A percentile compares a stretch with the other conserved stretches of the same genome.
Evolutionary conservation across 2,329 filamentous ascomycete species (phyloP).

Genomic region (Xylaria sp.): DNA sequence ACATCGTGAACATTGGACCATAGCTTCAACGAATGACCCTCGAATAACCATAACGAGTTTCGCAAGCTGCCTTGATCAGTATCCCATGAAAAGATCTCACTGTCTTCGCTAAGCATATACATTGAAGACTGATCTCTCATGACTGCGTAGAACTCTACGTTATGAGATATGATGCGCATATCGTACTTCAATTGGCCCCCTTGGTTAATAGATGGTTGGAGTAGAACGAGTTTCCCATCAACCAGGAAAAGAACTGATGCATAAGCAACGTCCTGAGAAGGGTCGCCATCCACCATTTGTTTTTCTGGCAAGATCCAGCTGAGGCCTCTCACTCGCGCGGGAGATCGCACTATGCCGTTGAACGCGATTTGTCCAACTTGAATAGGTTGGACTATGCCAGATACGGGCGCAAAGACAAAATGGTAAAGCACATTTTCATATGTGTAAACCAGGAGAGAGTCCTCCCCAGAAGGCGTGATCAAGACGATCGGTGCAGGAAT

Average conservation of each 20-base stretch:
- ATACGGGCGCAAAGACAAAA: constrained; percentile 74
- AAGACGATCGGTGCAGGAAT: constrained; percentile 84
- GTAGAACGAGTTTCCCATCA: constrained; percentile 88
- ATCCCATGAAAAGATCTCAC: constrained; percentile 30
- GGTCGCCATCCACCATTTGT: constrained; percentile 84
- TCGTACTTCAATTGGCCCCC: constrained; percentile 90
- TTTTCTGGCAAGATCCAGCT: constrained; percentile 94
- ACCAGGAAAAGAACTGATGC: constrained; percentile 95
- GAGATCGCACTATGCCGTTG: constrained; percentile 90
- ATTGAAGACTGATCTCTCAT: constrained; percentile 75
- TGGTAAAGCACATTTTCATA: constrained; percentile 95
- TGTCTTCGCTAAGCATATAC: constrained; percentile 25
- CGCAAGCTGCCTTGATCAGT: constrained; percentile 50
- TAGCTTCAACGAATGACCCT: constrained; percentile 75
- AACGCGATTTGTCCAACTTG: constrained; percentile 98
- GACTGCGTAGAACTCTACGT: constrained; percentile 90
- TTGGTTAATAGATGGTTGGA: constrained; percentile 80
- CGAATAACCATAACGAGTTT: constrained; percentile 93
- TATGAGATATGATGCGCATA: constrained; percentile 93
- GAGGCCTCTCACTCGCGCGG: constrained; percentile 82
- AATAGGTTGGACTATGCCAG: constrained; percentile 67
- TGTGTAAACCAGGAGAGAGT: constrained; percentile 93
- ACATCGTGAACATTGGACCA: constrained; percentile 90
- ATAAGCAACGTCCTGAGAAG: constrained; percentile 88
- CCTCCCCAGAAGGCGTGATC: constrained; percentile 81